A percentile compares a stretch with the other conserved stretches of the same genome.
phyloP scores from a whole-genome alignment of 306 rosid genomes.

The Casuarina equisetifolia region DNA sequence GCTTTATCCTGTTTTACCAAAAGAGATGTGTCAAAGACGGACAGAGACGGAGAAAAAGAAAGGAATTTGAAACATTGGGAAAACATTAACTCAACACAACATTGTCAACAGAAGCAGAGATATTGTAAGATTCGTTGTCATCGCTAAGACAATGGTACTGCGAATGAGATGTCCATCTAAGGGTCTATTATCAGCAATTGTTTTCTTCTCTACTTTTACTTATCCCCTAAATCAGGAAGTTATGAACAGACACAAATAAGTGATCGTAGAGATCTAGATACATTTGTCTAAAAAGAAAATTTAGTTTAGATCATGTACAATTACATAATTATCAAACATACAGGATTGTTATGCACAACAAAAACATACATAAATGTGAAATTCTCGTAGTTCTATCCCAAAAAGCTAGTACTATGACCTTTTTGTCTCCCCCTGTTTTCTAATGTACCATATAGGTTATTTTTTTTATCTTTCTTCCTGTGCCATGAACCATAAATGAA shows the following conservation, averaged over 20 bases:
- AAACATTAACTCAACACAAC: neutral
- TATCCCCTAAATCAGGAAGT: neutral
- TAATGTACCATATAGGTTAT: neutral
- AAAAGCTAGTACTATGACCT: neutral
- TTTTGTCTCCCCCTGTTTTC: neutral
- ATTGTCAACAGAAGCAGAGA: neutral
- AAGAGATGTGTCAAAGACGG: constrained; percentile 6
- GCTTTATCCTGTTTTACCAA: constrained; percentile 67
- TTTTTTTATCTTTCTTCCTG: neutral
- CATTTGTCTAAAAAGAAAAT: neutral
- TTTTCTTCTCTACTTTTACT: neutral
- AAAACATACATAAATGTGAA: neutral
- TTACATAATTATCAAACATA: neutral
- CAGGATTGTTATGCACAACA: neutral
- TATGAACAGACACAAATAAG: neutral
- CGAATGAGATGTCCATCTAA: neutral
- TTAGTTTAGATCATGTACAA: neutral
- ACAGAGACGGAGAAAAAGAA: neutral
- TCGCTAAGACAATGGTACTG: neutral
- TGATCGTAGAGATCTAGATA: neutral
- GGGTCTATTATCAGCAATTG: neutral
- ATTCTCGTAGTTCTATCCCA: neutral
- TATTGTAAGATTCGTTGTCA: neutral
- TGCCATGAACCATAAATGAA: neutral
- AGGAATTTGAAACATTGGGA: neutral